Conservation (phyloP, 257 asterid species). For the Petunia axillaris region DNA sequence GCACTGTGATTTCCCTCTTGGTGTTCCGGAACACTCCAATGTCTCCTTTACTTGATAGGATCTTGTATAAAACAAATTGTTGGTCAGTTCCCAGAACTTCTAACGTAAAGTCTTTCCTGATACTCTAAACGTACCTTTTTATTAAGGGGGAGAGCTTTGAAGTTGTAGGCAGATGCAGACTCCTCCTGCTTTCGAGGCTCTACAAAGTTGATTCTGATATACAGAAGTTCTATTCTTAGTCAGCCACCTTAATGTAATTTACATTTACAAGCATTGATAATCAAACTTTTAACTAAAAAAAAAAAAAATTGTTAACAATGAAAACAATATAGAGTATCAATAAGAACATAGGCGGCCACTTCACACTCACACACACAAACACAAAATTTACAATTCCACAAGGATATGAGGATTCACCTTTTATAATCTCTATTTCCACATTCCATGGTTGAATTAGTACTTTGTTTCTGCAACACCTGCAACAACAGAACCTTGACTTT, state of each 20-base stretch:
- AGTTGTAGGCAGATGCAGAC: constrained; percentile 49
- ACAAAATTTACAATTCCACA: neutral
- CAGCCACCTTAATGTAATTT: neutral
- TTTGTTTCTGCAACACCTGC: constrained; percentile 52
- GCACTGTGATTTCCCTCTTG: constrained; percentile 77
- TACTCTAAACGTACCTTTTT: constrained; percentile 56
- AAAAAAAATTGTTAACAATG: neutral
- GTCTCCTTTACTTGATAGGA: constrained; percentile 89
- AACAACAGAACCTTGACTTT: constrained; percentile 29
- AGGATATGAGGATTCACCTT: constrained; percentile 54
- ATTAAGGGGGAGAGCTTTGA: constrained; percentile 81
- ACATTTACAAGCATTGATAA: neutral
- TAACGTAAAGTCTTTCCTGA: neutral
- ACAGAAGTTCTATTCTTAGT: constrained; percentile 26
- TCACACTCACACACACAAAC: neutral
- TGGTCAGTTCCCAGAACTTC: constrained; percentile 14
- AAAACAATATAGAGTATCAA: neutral
- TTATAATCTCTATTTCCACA: constrained; percentile 54
- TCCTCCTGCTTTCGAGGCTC: constrained; percentile 50
- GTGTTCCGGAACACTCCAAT: constrained; percentile 69
- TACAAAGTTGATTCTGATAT: constrained; percentile 44
- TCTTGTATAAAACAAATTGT: constrained; percentile 43
- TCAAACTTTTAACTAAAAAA: neutral
- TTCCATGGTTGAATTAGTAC: constrained; percentile 41
- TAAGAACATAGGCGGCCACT: neutral